Conservation (phyloP, 306 rosid genomes). For the Hippophae rhamnoides region DNA sequence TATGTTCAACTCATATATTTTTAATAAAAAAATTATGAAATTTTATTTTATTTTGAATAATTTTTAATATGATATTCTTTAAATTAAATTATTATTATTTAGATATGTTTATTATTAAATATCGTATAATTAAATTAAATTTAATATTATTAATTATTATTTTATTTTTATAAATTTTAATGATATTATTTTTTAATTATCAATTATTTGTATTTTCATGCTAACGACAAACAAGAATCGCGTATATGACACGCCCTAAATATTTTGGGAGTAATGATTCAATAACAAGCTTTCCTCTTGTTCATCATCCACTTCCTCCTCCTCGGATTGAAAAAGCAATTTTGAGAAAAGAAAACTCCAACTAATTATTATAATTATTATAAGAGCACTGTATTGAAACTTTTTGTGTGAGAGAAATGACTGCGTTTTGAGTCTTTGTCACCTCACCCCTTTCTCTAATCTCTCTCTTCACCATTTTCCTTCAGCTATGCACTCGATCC, state of each 20-base stretch:
- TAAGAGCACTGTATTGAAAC: constrained; percentile 21
- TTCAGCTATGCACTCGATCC: constrained; percentile 43
- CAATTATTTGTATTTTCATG: too few relatives aligned
- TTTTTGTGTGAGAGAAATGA: constrained; percentile 40
- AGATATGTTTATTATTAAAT: too few relatives aligned
- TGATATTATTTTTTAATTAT: too few relatives aligned
- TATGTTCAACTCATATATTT: too few relatives aligned
- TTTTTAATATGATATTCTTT: too few relatives aligned
- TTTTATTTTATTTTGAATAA: too few relatives aligned
- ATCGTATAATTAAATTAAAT: too few relatives aligned
- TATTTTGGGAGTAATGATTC: constrained; percentile 10
- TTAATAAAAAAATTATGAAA: too few relatives aligned
- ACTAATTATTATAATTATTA: constrained; percentile 25
- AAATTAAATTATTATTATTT: too few relatives aligned
- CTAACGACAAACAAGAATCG: constrained; percentile 1
- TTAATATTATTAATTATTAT: too few relatives aligned
- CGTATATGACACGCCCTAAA: constrained; percentile 37
- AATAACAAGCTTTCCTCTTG: neutral
- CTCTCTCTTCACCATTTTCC: constrained; percentile 9
- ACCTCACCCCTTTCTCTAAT: constrained; percentile 8
- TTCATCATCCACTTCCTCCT: constrained; percentile 1
- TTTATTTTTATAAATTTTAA: too few relatives aligned
- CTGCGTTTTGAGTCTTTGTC: constrained; percentile 45
- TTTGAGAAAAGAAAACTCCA: constrained; percentile 19
- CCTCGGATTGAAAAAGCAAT: constrained; percentile 25